These are phyloP conservation scores for Styphnolobium japonicum DNA, from an alignment of 306 rosid species.

Conservation along the genomic window DNA sequence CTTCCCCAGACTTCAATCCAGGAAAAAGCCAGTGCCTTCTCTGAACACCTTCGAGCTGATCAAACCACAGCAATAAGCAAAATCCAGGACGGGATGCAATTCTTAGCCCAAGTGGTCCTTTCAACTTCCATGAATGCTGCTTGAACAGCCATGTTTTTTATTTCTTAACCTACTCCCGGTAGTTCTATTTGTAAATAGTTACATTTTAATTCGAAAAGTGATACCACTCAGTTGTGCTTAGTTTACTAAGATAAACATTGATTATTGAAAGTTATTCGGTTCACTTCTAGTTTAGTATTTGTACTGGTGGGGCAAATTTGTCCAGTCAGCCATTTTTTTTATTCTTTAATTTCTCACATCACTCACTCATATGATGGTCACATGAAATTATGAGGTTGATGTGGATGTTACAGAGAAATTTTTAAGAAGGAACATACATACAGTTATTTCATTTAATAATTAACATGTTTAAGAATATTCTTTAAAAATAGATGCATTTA, in stretches of 20 bases:
- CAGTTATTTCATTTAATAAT: too few species aligned
- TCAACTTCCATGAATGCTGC: constrained; percentile 77
- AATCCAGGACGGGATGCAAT: constrained; percentile 86
- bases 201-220: constrained; percentile 5
- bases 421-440: too few species aligned
- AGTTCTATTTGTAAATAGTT: constrained; percentile 27
- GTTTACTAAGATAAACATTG: neutral
- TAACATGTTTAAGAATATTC: too few species aligned
- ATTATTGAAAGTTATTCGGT: neutral
- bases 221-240: constrained; percentile 17
- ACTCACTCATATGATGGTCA: neutral
- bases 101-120: constrained; percentile 69
- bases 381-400: neutral
- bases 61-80: constrained; percentile 68
- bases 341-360: constrained; percentile 7
- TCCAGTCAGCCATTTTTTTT: neutral
- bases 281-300: constrained; percentile 3
- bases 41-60: constrained; percentile 65
- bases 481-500: too few species aligned
- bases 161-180: too few species aligned
- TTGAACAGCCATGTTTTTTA: constrained; percentile 24
- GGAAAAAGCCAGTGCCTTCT: constrained; percentile 66
- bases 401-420: too few species aligned
- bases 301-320: constrained; percentile 16
- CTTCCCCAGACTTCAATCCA: constrained; percentile 53